Conservation (phyloP, 495 filamentous ascomycete species). For the Echria macrotheca region DNA sequence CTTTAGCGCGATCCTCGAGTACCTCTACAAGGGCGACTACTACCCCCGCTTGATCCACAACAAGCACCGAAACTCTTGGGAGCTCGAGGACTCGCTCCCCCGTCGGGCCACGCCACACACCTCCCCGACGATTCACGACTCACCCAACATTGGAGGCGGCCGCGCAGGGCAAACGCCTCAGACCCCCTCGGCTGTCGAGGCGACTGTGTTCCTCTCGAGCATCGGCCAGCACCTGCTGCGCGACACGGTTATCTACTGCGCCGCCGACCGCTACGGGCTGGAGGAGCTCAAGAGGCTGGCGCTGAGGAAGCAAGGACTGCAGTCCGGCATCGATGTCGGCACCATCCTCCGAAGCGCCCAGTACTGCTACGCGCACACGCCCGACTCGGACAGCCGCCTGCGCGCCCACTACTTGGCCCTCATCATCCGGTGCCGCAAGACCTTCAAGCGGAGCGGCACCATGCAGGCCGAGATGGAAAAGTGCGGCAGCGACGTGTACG, state of each 20-base stretch:
- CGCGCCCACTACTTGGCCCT: constrained; percentile 92
- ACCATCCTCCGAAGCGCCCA: constrained; percentile 85
- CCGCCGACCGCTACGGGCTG: constrained; percentile 77
- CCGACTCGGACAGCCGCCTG: constrained; percentile 80
- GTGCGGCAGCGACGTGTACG: constrained; percentile 34
- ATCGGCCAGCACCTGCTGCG: constrained; percentile 68
- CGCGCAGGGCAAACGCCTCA: constrained; percentile 38
- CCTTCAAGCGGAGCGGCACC: constrained; percentile 91
- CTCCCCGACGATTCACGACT: constrained; percentile 34
- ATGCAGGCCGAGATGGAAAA: constrained; percentile 98
- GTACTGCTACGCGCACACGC: constrained; percentile 91
- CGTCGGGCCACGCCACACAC: constrained; percentile 29
- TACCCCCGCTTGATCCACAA: constrained; percentile 71
- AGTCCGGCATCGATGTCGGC: constrained; percentile 74
- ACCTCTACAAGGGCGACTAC: constrained; percentile 93
- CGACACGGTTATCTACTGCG: constrained; percentile 89
- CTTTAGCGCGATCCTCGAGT: constrained; percentile 86
- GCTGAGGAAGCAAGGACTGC: constrained; percentile 88
- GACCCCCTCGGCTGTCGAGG: constrained; percentile 54
- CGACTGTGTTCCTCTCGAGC: constrained; percentile 63
- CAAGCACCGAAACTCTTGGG: constrained; percentile 61
- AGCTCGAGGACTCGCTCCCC: constrained; percentile 58
- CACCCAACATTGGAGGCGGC: constrained; percentile 43
- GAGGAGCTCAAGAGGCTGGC: constrained; percentile 82
- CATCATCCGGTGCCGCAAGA: constrained; percentile 88